Base-by-base conservation (phyloP, 2,329 filamentous ascomycete genomes). In the Monosporascus ibericus region DNA sequence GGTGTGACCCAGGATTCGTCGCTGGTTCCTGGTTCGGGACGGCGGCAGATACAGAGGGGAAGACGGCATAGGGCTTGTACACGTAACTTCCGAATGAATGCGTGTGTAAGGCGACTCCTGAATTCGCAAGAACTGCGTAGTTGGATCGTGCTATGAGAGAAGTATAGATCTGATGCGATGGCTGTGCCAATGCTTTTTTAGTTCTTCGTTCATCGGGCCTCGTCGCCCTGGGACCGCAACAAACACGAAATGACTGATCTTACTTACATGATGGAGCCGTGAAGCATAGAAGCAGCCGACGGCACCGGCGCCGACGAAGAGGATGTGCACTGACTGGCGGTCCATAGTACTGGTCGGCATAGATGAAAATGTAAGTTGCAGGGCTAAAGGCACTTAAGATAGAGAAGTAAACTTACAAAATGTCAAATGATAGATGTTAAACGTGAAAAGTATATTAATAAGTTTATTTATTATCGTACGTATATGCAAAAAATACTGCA, bases 111-210 rank as follows among this genome's bases (percentile, higher is more conserved):
- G 73, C 70, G 63, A 90, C 86, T 47, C 87, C 87, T 24, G 76
- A 70, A 9, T 72, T 68, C 50, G 77, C 75, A 46, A 90, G 83
- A 36, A 79, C 80, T 24, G 74, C 68, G 73, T 87, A 90, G 72
- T 90, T 90, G 40, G 86, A 89, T 48, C 87, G 81, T 57, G 86
- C 88, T 50, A 88, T 82, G 44, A 88, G 80, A 5, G 86, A 89
- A 48, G 87, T 82, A 52, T 79, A 72, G 40, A 84, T 72, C 51
- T 79, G 76, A 52, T 74, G 67, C 15, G 65, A 62, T 8, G 77
- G 77, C 77, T 80, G 53, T 40, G 20, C 39, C 2, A 63, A 59
- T 9, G 58, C 60, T 38, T 52, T 52, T 5, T 34, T 14, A 34
- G 30, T 34, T 14, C 30, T 34, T 34, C 30, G 30, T 30, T 30